Percentiles rank a stretch among this genome's conserved stretches.
Evolutionary conservation across 768 basidiomycete species (phyloP).

Genomic region (Hortiboletus flavorubellus): DNA sequence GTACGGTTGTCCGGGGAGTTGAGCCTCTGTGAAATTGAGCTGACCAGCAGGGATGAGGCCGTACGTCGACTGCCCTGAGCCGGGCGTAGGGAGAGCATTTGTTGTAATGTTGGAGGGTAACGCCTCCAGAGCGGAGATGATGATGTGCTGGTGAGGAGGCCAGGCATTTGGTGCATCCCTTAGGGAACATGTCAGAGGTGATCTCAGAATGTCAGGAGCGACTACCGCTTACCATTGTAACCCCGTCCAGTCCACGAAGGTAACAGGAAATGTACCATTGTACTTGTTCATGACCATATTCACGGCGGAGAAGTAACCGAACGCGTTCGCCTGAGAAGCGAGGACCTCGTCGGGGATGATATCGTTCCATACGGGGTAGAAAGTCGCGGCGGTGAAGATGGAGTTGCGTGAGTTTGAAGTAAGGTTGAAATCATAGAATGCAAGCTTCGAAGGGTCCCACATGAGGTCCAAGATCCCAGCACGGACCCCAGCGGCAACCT

Average conservation of each 20-base stretch:
- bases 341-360: conserved; percentile 76
- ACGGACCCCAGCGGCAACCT: conserved; percentile 55
- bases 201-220: background rate
- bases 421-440: conserved; percentile 89
- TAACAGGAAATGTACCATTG: conserved; percentile 82
- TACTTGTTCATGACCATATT: conserved; percentile 81
- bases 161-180: conserved; percentile 89
- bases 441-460: conserved; percentile 81
- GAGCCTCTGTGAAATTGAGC: conserved; percentile 65
- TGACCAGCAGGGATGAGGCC: conserved; percentile 75
- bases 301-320: conserved; percentile 68
- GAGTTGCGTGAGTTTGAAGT: conserved; percentile 60
- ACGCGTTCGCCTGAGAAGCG: conserved; percentile 53
- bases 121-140: conserved; percentile 69
- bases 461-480: conserved; percentile 78
- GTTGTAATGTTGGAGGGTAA: conserved; percentile 71
- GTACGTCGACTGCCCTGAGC: conserved; percentile 55
- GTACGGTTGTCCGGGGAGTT: conserved; percentile 67
- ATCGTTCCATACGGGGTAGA: conserved; percentile 84
- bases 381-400: conserved; percentile 72
- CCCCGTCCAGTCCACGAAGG: conserved; percentile 68
- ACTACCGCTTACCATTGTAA: conserved; percentile 67
- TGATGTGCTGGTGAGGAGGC: conserved; percentile 84
- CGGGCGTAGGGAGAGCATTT: conserved; percentile 49
- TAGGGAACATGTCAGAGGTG: background rate